phyloP scores from a whole-genome alignment of 1,284 basidiomycete species.

The Pisolithus thermaeus region DNA sequence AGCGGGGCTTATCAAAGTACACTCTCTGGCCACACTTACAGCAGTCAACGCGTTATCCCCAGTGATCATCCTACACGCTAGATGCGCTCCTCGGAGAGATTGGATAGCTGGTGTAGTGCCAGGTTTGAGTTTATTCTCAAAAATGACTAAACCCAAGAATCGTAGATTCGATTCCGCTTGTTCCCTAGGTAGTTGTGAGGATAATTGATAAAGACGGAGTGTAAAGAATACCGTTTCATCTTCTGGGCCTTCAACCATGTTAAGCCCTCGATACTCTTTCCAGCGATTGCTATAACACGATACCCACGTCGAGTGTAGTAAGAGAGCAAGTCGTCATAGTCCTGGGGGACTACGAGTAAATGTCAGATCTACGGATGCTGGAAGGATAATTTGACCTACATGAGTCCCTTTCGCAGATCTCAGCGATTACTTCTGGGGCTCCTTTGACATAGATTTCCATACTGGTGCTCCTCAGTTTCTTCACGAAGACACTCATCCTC shows the following conservation, averaged over 20 bases:
- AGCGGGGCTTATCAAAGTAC: constrained; percentile 82
- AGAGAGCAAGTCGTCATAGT: constrained; percentile 94
- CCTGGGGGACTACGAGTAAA: constrained; percentile 71
- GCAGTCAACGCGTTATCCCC: constrained; percentile 97
- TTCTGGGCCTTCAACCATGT: constrained; percentile 98
- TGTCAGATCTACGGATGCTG: constrained; percentile 5
- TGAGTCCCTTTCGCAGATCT: constrained; percentile 87
- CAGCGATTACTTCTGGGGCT: constrained; percentile 95
- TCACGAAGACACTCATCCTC: constrained; percentile 97
- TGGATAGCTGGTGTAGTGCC: constrained; percentile 92
- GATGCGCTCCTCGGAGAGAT: constrained; percentile 82
- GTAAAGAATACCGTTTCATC: constrained; percentile 73
- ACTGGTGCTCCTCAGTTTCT: constrained; percentile 85
- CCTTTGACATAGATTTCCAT: constrained; percentile 99
- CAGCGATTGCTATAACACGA: constrained; percentile 97
- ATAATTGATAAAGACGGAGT: constrained; percentile 1
- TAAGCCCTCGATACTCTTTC: constrained; percentile 89
- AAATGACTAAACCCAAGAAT: constrained; percentile 95
- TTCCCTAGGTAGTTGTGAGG: constrained; percentile 50
- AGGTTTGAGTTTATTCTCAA: constrained; percentile 97
- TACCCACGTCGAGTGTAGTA: constrained; percentile 98
- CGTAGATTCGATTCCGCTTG: constrained; percentile 89
- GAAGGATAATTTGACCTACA: constrained; percentile 49
- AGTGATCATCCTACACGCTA: constrained; percentile 97
- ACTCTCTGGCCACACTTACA: constrained; percentile 95